Percentiles rank a stretch among this genome's conserved stretches.
Conservation (phyloP, 23 red algal species). For the Gracilaria caudata region DNA sequence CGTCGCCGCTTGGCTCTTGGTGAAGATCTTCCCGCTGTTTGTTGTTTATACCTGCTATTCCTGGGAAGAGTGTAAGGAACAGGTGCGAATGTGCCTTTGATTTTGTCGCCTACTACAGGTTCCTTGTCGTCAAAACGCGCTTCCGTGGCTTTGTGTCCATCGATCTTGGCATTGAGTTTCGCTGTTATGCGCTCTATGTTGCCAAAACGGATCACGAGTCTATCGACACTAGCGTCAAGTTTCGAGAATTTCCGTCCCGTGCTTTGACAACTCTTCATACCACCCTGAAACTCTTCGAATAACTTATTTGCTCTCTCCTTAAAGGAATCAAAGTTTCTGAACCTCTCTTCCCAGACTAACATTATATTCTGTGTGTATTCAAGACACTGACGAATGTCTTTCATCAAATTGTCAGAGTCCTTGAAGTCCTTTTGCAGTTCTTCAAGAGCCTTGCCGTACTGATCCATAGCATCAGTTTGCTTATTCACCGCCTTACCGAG, state of each 20-base stretch:
- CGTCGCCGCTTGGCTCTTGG: constrained; percentile 4
- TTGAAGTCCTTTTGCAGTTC: constrained; percentile 11
- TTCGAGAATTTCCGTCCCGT: background rate
- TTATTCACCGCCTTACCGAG: constrained; percentile 42
- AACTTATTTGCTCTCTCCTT: constrained; percentile 20
- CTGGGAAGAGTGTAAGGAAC: background rate
- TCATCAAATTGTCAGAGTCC: constrained; percentile 22
- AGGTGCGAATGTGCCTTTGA: constrained; percentile 4
- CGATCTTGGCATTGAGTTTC: background rate
- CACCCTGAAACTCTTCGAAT: background rate
- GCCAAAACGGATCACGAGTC: constrained; percentile 5
- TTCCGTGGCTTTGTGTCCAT: background rate
- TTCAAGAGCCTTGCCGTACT: constrained; percentile 36
- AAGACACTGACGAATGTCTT: constrained; percentile 23
- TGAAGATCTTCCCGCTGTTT: background rate
- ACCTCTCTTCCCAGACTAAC: constrained; percentile 62
- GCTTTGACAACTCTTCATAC: constrained; percentile 8
- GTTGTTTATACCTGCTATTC: background rate
- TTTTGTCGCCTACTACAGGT: background rate
- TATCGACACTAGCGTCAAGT: background rate
- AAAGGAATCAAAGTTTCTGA: constrained; percentile 21
- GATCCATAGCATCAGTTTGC: constrained; percentile 23
- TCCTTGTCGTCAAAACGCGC: background rate
- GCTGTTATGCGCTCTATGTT: background rate
- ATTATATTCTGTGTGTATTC: constrained; percentile 65